Evolutionary conservation across 2,329 filamentous ascomycete genomes (phyloP).

Genomic region (Emergomyces pasteurianus): DNA sequence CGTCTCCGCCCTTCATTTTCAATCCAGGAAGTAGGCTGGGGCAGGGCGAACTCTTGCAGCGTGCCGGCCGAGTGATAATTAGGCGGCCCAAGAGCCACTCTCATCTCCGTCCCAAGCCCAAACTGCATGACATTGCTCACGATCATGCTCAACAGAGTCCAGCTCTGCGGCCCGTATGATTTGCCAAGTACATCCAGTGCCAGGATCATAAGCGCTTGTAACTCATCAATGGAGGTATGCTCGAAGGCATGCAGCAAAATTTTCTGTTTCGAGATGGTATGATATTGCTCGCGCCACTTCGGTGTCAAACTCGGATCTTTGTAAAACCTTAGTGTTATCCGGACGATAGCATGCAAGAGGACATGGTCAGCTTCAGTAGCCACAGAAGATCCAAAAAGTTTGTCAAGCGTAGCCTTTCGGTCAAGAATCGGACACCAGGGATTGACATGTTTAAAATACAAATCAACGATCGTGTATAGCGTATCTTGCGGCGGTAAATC

Average conservation of each 20-base stretch:
- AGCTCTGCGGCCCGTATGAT: slow-evolving; percentile 33
- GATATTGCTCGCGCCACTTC: slow-evolving; percentile 30
- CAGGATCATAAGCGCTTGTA: slow-evolving; percentile 33
- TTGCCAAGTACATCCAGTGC: slow-evolving; percentile 33
- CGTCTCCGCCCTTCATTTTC: slow-evolving; percentile 35
- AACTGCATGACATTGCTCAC: slow-evolving; percentile 31
- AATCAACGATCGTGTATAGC: slow-evolving; percentile 46
- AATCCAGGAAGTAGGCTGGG: slow-evolving; percentile 33
- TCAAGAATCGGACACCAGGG: slow-evolving; percentile 44
- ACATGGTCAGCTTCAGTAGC: slow-evolving; percentile 31
- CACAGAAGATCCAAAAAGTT: slow-evolving; percentile 33
- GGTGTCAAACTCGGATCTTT: slow-evolving; percentile 29
- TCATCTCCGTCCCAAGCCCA: slow-evolving; percentile 30
- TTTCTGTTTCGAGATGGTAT: slow-evolving; percentile 28
- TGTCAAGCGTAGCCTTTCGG: slow-evolving; percentile 31
- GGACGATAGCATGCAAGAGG: slow-evolving; percentile 35
- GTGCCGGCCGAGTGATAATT: slow-evolving; percentile 25
- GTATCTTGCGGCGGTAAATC: slow-evolving; percentile 49
- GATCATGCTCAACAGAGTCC: slow-evolving; percentile 32
- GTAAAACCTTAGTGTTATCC: slow-evolving; percentile 33
- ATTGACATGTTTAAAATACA: slow-evolving; percentile 54
- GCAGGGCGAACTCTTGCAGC: slow-evolving; percentile 23
- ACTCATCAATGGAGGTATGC: slow-evolving; percentile 28
- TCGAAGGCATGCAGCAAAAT: slow-evolving; percentile 36
- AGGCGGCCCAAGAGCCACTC: slow-evolving; percentile 26